These are phyloP conservation scores for Dendryphion nanum DNA, from an alignment of 2,329 filamentous ascomycete species.

Conservation along the genomic window DNA sequence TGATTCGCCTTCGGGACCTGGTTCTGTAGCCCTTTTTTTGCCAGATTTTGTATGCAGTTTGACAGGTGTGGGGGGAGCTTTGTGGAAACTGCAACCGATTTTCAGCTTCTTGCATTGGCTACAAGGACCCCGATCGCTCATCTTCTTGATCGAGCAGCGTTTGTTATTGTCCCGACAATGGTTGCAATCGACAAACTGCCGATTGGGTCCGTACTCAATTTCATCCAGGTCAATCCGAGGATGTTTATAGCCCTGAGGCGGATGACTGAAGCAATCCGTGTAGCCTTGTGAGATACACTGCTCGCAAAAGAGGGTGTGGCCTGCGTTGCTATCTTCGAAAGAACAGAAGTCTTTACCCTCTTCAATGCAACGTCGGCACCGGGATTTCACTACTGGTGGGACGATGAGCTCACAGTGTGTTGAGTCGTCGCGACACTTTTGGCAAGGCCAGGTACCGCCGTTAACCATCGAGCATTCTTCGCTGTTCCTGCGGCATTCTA, in stretches of 20 bases:
- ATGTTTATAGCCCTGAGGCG: slow-evolving; percentile 16
- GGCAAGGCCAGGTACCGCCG: slow-evolving; percentile 28
- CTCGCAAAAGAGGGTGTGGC: slow-evolving; percentile 15
- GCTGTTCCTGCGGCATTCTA: slow-evolving; percentile 24
- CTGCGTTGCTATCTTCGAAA: slow-evolving; percentile 11
- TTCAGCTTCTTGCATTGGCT: slow-evolving; percentile 25
- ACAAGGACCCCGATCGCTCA: slow-evolving; percentile 30
- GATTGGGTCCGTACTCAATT: slow-evolving; percentile 15
- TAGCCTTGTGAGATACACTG: slow-evolving; percentile 14
- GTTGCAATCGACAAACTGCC: slow-evolving; percentile 23
- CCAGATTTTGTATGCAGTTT: slow-evolving; percentile 5
- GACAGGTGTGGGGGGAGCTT: slow-evolving; percentile 4
- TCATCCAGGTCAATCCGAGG: slow-evolving; percentile 18
- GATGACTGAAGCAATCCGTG: slow-evolving; percentile 12
- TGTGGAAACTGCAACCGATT: slow-evolving; percentile 31
- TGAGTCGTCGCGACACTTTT: slow-evolving; percentile 13
- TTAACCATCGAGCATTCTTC: slow-evolving; percentile 25
- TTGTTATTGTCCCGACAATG: slow-evolving; percentile 26
- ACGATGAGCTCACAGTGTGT: slow-evolving; percentile 35
- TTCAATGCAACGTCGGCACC: slow-evolving; percentile 29
- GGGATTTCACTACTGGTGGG: slow-evolving; percentile 25
- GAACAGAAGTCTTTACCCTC: slow-evolving; percentile 16
- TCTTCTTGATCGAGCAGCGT: slow-evolving; percentile 31
- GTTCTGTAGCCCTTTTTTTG: slow-evolving; percentile 4
- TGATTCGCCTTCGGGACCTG: slow-evolving; percentile 2